A percentile compares a stretch with the other conserved stretches of the same genome.
These are phyloP conservation scores for Trypanosoma cruzi DNA, from an alignment of 208 protist species.

Conservation along the genomic window DNA sequence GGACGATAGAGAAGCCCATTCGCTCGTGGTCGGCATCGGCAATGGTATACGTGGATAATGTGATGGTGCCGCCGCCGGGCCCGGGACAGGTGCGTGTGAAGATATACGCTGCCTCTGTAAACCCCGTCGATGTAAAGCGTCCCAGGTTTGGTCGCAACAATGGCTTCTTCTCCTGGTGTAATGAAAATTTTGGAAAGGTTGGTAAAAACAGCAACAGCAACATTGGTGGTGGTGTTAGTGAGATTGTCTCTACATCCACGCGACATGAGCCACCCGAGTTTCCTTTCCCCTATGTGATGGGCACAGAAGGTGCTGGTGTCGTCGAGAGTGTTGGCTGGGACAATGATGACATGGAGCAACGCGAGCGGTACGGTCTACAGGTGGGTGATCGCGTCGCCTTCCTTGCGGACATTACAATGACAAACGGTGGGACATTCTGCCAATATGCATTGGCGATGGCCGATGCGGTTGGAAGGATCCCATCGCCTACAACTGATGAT, in stretches of 20 bases:
- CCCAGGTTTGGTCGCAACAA: constrained; percentile 23
- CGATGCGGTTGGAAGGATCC: constrained; percentile 55
- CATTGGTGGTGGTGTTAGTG: constrained; percentile 10
- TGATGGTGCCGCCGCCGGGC: constrained; percentile 48
- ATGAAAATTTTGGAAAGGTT: too few species aligned
- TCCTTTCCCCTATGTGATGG: constrained; percentile 60
- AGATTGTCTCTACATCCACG: constrained; percentile 13
- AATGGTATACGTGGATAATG: constrained; percentile 17
- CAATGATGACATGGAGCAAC: constrained; percentile 18
- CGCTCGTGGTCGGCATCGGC: constrained; percentile 17
- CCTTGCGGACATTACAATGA: constrained; percentile 42
- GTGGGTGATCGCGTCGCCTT: constrained; percentile 75
- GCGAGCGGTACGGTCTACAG: constrained; percentile 25
- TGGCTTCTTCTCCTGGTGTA: too few species aligned
- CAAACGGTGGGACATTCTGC: constrained; percentile 59
- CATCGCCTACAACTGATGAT: constrained; percentile 15
- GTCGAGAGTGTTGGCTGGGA: constrained; percentile 72
- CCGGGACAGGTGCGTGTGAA: constrained; percentile 60
- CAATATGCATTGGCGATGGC: constrained; percentile 66
- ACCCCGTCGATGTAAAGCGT: constrained; percentile 55
- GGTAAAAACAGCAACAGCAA: too few species aligned
- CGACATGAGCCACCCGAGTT: constrained; percentile 35
- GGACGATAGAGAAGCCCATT: constrained; percentile 12
- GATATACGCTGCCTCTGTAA: constrained; percentile 70
- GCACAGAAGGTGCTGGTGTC: constrained; percentile 65